Evolutionary conservation across 371 early-diverging fungal species (phyloP), one percentile per base, ranked within the genome.

Genomic region (Sporodiniella umbellata): DNA sequence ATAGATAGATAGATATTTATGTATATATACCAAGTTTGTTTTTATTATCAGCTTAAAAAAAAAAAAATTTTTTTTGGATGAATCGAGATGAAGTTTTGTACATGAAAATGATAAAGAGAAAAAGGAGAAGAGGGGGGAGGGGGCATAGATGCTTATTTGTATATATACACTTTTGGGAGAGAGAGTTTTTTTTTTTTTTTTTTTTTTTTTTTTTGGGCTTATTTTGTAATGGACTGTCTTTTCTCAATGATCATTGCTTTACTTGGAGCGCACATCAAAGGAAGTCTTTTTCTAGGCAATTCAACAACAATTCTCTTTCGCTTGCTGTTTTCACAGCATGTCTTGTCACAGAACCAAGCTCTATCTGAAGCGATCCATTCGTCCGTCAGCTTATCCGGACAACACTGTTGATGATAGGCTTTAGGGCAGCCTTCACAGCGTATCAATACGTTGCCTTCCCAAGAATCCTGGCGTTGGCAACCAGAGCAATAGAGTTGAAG

Each of bases 401-500:
- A 45, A 11, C 54, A 45, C 28, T 74, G 44, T 59, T 89, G 86
- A 58, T 91, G 92, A 59, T 82, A 88, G 4, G 90, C 87, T 40
- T 85, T 83, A 33, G 87, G 89, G 55, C 94, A 93, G 12, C 92
- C 94, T 58, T 90, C 88, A 57, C 94, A 93, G 28, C 81, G 80
- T 11, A 90, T 80, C 54, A 93, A 72, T n/a, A 79, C 64, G 51
- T 89, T 87, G 30, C 77, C 81, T 21, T 66, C 52, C 51, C 60
- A 70, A 0, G 89, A 89, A 42, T 79, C 83, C 54, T 85, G 75
- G 37, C 78, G 75, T 44, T 87, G 89, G 60, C 94, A 93, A 12
- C 78, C 75, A 26, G 84, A 75, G 65, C 94, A 93, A 61, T 74
- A 91, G 12, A 86, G 79, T 64, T 93, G 94, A 26, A 93, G 81